Conservation (phyloP, 108 stramenopile species). For the Nitzschia palea region DNA sequence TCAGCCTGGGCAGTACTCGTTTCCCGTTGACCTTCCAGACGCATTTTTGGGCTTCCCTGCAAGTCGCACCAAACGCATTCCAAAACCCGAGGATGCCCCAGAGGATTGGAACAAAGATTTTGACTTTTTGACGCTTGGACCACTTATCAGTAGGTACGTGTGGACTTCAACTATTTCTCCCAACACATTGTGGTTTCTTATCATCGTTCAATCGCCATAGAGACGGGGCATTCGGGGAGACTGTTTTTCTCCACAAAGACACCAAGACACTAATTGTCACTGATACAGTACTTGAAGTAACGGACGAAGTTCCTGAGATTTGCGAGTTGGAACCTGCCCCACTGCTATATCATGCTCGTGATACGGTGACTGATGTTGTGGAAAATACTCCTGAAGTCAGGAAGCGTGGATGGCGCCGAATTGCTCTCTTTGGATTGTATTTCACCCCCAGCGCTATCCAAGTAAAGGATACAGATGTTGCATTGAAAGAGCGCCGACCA, state of each 20-base stretch:
- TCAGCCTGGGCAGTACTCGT: slow-evolving; percentile 87
- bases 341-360: slow-evolving; percentile 86
- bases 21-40: slow-evolving; percentile 73
- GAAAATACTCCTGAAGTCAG: slow-evolving; percentile 59
- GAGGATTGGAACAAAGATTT: slow-evolving; percentile 21
- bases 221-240: slow-evolving; percentile 87
- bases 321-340: slow-evolving; percentile 79
- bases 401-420: slow-evolving; percentile 85
- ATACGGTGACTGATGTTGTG: slow-evolving; percentile 66
- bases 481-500: slow-evolving; percentile 44
- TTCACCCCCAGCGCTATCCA: slow-evolving; percentile 90
- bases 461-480: slow-evolving; percentile 54
- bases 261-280: slow-evolving; percentile 84
- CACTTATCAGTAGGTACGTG: too few species aligned
- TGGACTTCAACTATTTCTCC: slow-evolving; percentile 33
- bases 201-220: too few species aligned
- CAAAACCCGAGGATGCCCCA: slow-evolving; percentile 49
- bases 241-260: slow-evolving; percentile 82
- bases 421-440: slow-evolving; percentile 88
- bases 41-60: slow-evolving; percentile 68
- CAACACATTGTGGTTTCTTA: slow-evolving; percentile 79
- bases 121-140: slow-evolving; percentile 35
- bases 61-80: slow-evolving; percentile 48
- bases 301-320: slow-evolving; percentile 72
- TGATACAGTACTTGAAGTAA: slow-evolving; percentile 81